Base-by-base conservation (phyloP, 441 rosid species). In the Arabidopsis lyrata region DNA sequence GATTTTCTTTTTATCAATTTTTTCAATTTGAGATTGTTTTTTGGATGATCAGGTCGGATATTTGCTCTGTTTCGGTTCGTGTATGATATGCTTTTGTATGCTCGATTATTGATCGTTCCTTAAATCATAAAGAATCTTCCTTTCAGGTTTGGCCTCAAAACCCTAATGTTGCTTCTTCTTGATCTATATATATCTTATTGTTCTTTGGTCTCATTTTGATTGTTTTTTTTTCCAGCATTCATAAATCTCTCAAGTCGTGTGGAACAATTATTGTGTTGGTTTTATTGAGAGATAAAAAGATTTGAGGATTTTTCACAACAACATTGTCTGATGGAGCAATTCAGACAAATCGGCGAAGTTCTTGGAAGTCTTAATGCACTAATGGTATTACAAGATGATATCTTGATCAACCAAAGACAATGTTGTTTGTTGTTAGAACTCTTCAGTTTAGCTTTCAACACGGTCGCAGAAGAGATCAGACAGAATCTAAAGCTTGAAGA, bases 301-400 rank as follows among this genome's bases (percentile, higher is more conserved):
- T 20, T 61, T 49, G 60, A 60, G 48, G 38, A 6, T 60, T 59
- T 36, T 15, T 18, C 54, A 63, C 15, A n/a, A 45, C 14, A 63
- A 20, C 8, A 64, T 24, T 15, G 50, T 54, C 73, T 20, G 14
- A 73, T 73, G 99, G 98, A 95, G 75, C 98, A 90, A 67, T 95
- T 95, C 80, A 77, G 99, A 80, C 96, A 92, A 76, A 80, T 92
- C 12, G 96, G 99, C 2, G 98, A 89, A 81, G 96, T 86, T 31
- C 55, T 91, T 31, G 99, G 99, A 68, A 88, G 97, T 79, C 77
- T 95, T 73, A 91, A 87, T 77, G 95, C 98, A 54, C 68, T 87
- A 5, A 89, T 91, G 95, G 93, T 92, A 57, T 78, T 95, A 81
- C 90, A 84, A 68, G 86, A 81, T 13, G 89, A 85, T 2, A 83